Evolutionary conservation across 1,284 basidiomycete species (phyloP), one percentile per base, ranked within the genome.

Genomic region (Farysia itapuensis): DNA sequence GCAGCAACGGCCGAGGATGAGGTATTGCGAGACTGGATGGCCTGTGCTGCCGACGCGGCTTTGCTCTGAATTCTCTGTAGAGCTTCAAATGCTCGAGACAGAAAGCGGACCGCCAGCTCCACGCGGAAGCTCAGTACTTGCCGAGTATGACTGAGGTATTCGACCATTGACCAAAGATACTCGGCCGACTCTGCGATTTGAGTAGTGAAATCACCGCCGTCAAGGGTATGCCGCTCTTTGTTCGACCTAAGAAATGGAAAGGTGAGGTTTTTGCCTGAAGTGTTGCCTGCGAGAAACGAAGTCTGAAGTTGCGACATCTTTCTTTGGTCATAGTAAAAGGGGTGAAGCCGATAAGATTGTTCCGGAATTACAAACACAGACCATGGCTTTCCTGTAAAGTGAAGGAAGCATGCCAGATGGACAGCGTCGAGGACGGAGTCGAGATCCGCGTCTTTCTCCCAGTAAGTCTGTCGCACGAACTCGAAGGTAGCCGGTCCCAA

Each of bases 401-500:
- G 67, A 20, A 63, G 39, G 31, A 64, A 52, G 24, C 36, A 64
- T 5, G 57, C 54, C 15, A 70, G 42, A 9, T 52, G 57, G 0
- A 70, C 45, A 2, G 46, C 49, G n/a, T 70, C 64, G 11, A 61
- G 45, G 0, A 63, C 39, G 14, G 50, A 45, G 13, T 70, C 67
- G 13, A 54, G 53, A 24, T 60, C 57, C 9, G 67, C 49, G 24
- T 67, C 57, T 12, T 46, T 35, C 35, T 70, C 64, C 67, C 67
- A 70, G 35, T 50, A 70, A 3, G 61, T 45, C 28, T 64, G 53
- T 1, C 64, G 50, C 9, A 70, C 43, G 31, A 60, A 57, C 25
- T 67, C 64, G 28, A 67, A 59, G 0, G 65, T 50, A 0, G 57
- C 59, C 16, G 60, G 60, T 4, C 67, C 67, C 2, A 70, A 39